Evolutionary conservation across 2,329 filamentous ascomycete species (phyloP), one percentile per base, ranked within the genome.

Genomic region (Penicillium olsonii): DNA sequence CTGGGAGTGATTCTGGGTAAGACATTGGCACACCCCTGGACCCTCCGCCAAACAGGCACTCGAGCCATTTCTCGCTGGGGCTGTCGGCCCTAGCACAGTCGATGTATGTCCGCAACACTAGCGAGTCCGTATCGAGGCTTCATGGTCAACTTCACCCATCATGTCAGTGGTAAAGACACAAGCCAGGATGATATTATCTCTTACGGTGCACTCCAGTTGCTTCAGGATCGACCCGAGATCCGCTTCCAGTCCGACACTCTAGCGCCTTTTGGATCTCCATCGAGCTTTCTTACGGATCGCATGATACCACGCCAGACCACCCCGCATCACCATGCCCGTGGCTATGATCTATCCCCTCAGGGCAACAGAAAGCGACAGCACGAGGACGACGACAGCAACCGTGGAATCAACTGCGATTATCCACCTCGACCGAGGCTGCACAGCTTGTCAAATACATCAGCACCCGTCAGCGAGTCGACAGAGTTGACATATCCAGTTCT

Each of bases 61-160:
- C 51, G 53, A 60, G 57, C 6, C 26, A 24, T 24, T 56, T 63
- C 66, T 84, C 84, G 84, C 83, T 83, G 84, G 84, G 82, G 85
- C 84, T 84, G 51, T 50, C 54, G 80, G 84, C 84, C 87, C 85
- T 87, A 84, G 85, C 84, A 83, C 83, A 80, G 83, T 83, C 83
- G 65, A 87, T 87, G 84, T 74, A 81, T 82, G 75, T 81, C 78
- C 78, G 82, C 76, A 81, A 87, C 82, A 78, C 83, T 87, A 83
- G 84, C 84, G 80, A 80, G 83, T 80, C 84, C 85, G 74, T 89
- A 88, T 78, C 83, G 84, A 80, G 83, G 85, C 78, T 87, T 87
- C 79, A 82, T 86, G 82, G 84, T 88, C 80, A 83, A 87, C 71
- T 88, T 87, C 77, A 80, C 84, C 75, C 77, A 83, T 70, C 85